Conservation (phyloP, 805 yeast genomes). For the Candida loeiensis region DNA sequence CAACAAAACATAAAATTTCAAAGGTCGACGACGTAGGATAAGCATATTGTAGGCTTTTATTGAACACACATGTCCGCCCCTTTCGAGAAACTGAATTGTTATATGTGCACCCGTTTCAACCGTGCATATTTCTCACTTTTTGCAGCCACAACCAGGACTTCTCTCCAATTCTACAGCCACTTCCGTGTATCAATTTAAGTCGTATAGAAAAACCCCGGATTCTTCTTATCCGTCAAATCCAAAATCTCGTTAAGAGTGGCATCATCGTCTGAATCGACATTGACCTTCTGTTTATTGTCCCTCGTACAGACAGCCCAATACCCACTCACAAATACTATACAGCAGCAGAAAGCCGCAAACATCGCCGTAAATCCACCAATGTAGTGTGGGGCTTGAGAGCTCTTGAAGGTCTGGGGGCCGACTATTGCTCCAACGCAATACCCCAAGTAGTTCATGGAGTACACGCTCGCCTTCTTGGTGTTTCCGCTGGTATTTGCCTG, state of each 20-base stretch:
- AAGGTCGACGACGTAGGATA: no score
- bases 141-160: no score
- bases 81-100: no score
- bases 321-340: constrained; percentile 12
- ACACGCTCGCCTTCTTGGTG: constrained; percentile 30
- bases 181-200: constrained; percentile 6
- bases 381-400: constrained; percentile 12
- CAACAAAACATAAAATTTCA: no score
- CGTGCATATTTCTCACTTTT: no score
- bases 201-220: constrained; percentile 18
- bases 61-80: no score
- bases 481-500: constrained; percentile 30
- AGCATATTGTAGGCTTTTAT: no score
- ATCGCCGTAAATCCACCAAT: constrained; percentile 20
- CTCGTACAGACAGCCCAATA: constrained; percentile 16
- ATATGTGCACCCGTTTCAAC: no score
- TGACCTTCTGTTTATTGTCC: constrained; percentile 14
- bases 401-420: constrained; percentile 18
- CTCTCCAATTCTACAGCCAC: no score
- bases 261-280: constrained; percentile 5
- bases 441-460: constrained; percentile 33
- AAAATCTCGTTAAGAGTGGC: constrained; percentile 8
- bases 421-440: constrained; percentile 27
- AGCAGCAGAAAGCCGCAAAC: constrained; percentile 17
- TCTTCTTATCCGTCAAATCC: constrained; percentile 21